Percentiles rank a stretch among this genome's conserved stretches.
Conservation (phyloP, 2,329 filamentous ascomycete genomes). For the Malbranchea zuffiana region DNA sequence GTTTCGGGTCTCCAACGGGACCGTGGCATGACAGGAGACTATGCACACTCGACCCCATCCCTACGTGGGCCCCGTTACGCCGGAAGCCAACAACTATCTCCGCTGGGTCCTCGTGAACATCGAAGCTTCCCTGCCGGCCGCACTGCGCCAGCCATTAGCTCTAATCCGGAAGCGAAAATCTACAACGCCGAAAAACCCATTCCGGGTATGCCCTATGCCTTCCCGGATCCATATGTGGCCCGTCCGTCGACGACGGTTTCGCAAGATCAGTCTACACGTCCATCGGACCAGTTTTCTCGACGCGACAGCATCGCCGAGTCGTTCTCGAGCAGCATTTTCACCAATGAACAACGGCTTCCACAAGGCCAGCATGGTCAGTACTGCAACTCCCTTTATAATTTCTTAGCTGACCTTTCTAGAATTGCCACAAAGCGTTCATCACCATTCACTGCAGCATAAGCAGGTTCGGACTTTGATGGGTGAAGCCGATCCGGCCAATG, state of each 20-base stretch:
- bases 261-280: slow-evolving; percentile 9
- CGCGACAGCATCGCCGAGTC: slow-evolving; percentile 39
- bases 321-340: slow-evolving; percentile 37
- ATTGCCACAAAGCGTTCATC: slow-evolving; percentile 38
- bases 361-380: slow-evolving; percentile 39
- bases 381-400: not conserved
- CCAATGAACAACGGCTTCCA: slow-evolving; percentile 39
- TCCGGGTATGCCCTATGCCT: slow-evolving; percentile 41
- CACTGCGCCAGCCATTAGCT: slow-evolving; percentile 39
- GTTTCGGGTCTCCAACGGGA: slow-evolving; percentile 20
- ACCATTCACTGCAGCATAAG: slow-evolving; percentile 40
- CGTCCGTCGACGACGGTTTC: slow-evolving; percentile 19
- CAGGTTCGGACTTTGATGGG: slow-evolving; percentile 39
- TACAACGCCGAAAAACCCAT: slow-evolving; percentile 42
- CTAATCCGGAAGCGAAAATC: slow-evolving; percentile 40
- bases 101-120: slow-evolving; percentile 32
- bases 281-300: slow-evolving; percentile 31
- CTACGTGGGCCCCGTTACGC: slow-evolving; percentile 34
- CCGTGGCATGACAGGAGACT: slow-evolving; percentile 25
- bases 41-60: slow-evolving; percentile 23
- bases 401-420: slow-evolving; percentile 23
- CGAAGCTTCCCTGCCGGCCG: slow-evolving; percentile 36
- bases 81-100: slow-evolving; percentile 31
- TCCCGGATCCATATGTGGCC: slow-evolving; percentile 39
- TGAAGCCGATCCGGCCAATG: slow-evolving; percentile 33